A percentile compares a stretch with the other conserved stretches of the same genome.
These are phyloP conservation scores for Chrysoporthe deuterocubensis DNA, from an alignment of 2,329 filamentous ascomycete genomes.

Conservation along the genomic window DNA sequence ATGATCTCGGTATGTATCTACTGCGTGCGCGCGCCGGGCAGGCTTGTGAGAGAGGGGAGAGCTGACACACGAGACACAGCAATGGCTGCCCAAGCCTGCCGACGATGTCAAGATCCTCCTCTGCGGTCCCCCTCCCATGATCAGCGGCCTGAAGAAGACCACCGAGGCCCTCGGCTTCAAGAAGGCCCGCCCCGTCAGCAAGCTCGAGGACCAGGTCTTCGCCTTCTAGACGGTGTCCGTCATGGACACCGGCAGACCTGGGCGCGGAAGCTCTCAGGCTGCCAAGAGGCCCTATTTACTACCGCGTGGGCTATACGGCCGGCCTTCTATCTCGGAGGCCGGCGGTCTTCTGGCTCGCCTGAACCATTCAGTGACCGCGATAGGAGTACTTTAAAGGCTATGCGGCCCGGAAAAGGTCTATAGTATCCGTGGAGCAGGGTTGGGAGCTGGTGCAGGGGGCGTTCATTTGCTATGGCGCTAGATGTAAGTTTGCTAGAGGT, in stretches of 20 bases:
- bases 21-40: background rate
- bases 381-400: background rate
- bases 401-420: background rate
- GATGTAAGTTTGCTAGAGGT: background rate
- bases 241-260: background rate
- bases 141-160: conserved; percentile 95
- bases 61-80: conserved; percentile 46
- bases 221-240: conserved; percentile 68
- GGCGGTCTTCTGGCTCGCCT: background rate
- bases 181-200: conserved; percentile 94
- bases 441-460: background rate
- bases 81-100: conserved; percentile 80
- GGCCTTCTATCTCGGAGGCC: background rate
- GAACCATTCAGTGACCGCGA: too few relatives aligned
- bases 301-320: background rate
- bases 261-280: background rate
- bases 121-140: conserved; percentile 96
- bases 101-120: conserved; percentile 90
- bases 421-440: background rate
- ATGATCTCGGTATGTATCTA: conserved; percentile 73
- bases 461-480: background rate
- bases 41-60: background rate
- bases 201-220: conserved; percentile 97
- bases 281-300: background rate
- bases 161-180: conserved; percentile 86